phyloP scores from a whole-genome alignment of 192 early-diverging fungal species.

The Podochytrium sp. region DNA sequence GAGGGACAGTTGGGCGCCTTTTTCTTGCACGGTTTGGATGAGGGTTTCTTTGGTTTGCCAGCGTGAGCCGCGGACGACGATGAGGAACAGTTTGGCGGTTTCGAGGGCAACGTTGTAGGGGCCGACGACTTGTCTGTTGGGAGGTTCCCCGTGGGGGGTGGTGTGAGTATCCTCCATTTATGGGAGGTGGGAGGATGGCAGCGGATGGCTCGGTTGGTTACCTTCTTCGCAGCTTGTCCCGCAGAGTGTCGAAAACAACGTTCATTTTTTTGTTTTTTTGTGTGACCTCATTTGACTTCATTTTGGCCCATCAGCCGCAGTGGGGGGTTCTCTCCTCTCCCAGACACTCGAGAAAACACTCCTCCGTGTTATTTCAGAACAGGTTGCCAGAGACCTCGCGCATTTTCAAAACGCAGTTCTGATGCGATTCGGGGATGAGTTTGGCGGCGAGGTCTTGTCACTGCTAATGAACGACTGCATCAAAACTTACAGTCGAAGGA shows the following conservation, averaged over 20 bases:
- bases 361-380: too few relatives aligned
- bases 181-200: background rate
- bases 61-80: slow-evolving; percentile 73
- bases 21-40: slow-evolving; percentile 63
- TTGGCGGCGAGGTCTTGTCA: too few relatives aligned
- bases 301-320: background rate
- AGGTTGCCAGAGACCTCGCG: too few relatives aligned
- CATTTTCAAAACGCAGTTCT: background rate
- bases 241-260: slow-evolving; percentile 25
- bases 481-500: too few relatives aligned
- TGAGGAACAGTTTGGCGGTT: slow-evolving; percentile 75
- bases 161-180: too few relatives aligned
- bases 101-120: slow-evolving; percentile 56
- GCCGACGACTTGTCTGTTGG: slow-evolving; percentile 50
- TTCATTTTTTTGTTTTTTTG: slow-evolving; percentile 3
- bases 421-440: too few relatives aligned
- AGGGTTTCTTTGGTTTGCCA: slow-evolving; percentile 72
- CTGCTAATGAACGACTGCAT: too few relatives aligned
- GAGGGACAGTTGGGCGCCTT: slow-evolving; percentile 67
- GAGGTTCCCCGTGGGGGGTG: too few relatives aligned
- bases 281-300: background rate
- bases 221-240: slow-evolving; percentile 39
- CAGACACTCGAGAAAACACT: background rate
- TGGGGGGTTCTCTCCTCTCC: background rate
- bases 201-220: background rate